Percentiles rank a stretch among this genome's conserved stretches.
Evolutionary conservation across 306 rosid genomes (phyloP).

Genomic region (Sphenostylis stenocarpa): DNA sequence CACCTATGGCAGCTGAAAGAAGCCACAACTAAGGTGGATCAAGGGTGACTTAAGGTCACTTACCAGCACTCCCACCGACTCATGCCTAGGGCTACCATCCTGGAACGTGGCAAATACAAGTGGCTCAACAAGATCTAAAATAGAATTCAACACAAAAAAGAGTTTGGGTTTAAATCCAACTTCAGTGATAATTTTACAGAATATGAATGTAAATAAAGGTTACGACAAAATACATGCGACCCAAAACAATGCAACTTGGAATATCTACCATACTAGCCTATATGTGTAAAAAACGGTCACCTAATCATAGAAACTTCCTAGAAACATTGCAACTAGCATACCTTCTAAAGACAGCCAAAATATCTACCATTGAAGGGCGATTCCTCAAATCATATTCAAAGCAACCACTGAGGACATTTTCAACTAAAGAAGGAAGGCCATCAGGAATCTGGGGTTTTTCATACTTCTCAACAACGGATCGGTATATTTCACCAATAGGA

Average conservation of each 20-base stretch:
- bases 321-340: constrained; percentile 25
- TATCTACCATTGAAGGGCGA: constrained; percentile 76
- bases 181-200: background rate
- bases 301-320: background rate
- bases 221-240: background rate
- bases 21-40: background rate
- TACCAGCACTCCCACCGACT: background rate
- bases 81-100: background rate
- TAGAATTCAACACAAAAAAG: no score
- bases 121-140: background rate
- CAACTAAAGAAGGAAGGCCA: constrained; percentile 83
- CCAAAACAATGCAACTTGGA: background rate
- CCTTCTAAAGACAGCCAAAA: constrained; percentile 70
- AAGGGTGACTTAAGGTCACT: background rate
- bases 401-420: constrained; percentile 76
- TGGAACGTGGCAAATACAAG: background rate
- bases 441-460: constrained; percentile 78
- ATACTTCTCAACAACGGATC: constrained; percentile 63
- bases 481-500: constrained; percentile 63
- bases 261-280: background rate
- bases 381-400: constrained; percentile 91
- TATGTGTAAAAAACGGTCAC: background rate
- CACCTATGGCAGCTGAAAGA: background rate
- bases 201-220: background rate
- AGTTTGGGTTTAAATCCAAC: background rate